Evolutionary conservation across 2,329 filamentous ascomycete species (phyloP).

Genomic region (Colletotrichum ledebouriae): DNA sequence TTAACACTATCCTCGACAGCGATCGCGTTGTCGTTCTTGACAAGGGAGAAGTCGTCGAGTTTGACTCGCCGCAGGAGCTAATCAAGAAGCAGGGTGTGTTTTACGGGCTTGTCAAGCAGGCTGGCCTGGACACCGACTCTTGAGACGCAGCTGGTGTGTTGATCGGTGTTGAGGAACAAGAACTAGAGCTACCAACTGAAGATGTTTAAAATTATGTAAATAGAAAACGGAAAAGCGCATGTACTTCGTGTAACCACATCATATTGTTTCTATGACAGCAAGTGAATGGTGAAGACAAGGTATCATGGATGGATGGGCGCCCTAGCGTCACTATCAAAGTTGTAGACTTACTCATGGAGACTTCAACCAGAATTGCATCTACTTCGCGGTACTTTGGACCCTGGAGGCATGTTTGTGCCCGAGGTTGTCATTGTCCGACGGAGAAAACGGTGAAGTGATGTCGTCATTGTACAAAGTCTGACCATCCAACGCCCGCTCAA

Average conservation of each 20-base stretch:
- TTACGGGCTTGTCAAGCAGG: conserved; percentile 91
- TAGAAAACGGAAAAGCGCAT: conserved; percentile 29
- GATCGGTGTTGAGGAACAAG: not conserved
- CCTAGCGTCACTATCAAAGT: conserved; percentile 1
- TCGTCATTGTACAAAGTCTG: not conserved
- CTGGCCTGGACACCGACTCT: conserved; percentile 73
- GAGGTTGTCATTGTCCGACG: conserved; percentile 6
- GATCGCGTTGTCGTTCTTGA: conserved; percentile 96
- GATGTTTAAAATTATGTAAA: conserved; percentile 9
- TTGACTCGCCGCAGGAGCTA: conserved; percentile 86
- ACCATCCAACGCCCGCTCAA: not conserved
- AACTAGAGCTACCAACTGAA: conserved; percentile 9
- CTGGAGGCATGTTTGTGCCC: not conserved
- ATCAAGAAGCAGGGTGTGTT: conserved; percentile 84
- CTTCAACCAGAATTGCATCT: conserved; percentile 4
- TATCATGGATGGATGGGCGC: not conserved
- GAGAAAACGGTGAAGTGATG: not conserved
- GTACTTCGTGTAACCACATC: conserved; percentile 17
- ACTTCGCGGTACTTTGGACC: conserved; percentile 22
- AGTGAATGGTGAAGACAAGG: not conserved
- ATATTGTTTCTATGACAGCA: conserved; percentile 1
- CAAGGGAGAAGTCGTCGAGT: conserved; percentile 90
- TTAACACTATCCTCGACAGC: conserved; percentile 93
- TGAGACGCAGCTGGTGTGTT: conserved; percentile 46
- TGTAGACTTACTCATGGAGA: conserved; percentile 37